These are phyloP conservation scores for Trypanosomatidae sp. DNA, from an alignment of 208 protist species.

Conservation along the genomic window DNA sequence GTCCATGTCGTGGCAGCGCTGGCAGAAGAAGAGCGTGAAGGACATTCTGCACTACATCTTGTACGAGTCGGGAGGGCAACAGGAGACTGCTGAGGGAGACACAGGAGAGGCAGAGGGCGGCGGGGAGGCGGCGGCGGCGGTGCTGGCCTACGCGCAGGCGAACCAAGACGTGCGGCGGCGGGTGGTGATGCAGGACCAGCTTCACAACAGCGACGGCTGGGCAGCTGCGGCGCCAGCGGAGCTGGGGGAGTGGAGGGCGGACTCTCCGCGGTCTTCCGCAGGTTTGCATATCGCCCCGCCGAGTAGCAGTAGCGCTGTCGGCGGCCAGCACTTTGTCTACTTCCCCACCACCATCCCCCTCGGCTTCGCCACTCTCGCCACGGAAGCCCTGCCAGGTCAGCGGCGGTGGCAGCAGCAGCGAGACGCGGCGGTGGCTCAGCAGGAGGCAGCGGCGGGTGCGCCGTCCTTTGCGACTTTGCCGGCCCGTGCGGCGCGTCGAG, in stretches of 20 bases:
- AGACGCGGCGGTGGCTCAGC: neutral
- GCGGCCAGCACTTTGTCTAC: conserved; percentile 8
- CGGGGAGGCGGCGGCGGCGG: neutral
- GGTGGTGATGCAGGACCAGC: neutral
- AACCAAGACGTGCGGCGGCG: conserved; percentile 33
- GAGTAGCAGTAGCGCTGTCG: neutral
- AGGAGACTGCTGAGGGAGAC: neutral
- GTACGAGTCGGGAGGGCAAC: too few relatives aligned
- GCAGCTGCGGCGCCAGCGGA: too few relatives aligned
- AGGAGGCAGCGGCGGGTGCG: too few relatives aligned
- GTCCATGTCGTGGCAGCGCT: neutral
- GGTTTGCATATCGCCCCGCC: neutral
- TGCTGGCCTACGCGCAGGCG: conserved; percentile 16
- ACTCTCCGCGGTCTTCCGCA: too few relatives aligned
- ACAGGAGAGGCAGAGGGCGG: neutral
- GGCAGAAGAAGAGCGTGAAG: conserved; percentile 20
- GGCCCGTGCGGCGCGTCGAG: too few relatives aligned
- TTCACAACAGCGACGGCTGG: neutral
- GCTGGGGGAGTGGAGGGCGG: too few relatives aligned
- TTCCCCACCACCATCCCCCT: conserved; percentile 42
- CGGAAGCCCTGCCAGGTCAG: conserved; percentile 10
- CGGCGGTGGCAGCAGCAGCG: conserved; percentile 15
- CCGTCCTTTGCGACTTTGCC: too few relatives aligned
- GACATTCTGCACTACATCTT: conserved; percentile 33
- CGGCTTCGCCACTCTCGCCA: conserved; percentile 29